Conservation (phyloP, 2,329 filamentous ascomycete genomes). For the Talaromyces sp. region DNA sequence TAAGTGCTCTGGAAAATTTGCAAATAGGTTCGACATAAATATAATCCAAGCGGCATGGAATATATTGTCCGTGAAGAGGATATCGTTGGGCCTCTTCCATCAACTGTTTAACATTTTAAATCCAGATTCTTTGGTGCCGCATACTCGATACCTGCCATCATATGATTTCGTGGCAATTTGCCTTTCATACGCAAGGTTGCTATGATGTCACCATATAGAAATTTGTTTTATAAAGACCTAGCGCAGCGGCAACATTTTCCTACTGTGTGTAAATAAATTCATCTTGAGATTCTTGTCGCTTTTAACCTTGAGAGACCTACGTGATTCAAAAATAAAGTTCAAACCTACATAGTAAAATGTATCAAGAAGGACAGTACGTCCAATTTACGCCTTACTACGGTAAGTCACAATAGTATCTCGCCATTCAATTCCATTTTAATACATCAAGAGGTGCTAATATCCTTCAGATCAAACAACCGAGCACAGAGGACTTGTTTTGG, state of each 20-base stretch:
- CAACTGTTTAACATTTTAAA: not conserved
- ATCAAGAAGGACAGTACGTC: not conserved
- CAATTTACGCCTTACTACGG: not conserved
- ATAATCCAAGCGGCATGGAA: not conserved
- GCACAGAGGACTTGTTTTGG: not conserved
- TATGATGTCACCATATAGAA: not conserved
- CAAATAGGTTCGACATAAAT: conserved; percentile 6
- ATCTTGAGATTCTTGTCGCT: not conserved
- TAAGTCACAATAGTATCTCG: not conserved
- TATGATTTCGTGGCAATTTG: not conserved
- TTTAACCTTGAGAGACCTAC: not conserved
- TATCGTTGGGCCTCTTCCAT: conserved; percentile 4
- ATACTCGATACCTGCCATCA: not conserved
- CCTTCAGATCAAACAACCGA: not conserved
- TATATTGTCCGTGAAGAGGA: conserved; percentile 10
- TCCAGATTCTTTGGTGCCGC: not conserved
- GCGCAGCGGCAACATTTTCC: not conserved
- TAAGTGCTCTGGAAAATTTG: not conserved
- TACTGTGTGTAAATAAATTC: not conserved
- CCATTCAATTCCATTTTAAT: too few relatives aligned
- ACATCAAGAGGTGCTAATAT: not conserved
- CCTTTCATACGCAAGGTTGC: not conserved
- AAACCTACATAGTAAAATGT: not conserved
- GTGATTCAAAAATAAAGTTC: not conserved
- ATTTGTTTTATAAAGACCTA: not conserved